Evolutionary conservation across 176 grass and related monocot species (phyloP).

Genomic region (Musa itinerans): DNA sequence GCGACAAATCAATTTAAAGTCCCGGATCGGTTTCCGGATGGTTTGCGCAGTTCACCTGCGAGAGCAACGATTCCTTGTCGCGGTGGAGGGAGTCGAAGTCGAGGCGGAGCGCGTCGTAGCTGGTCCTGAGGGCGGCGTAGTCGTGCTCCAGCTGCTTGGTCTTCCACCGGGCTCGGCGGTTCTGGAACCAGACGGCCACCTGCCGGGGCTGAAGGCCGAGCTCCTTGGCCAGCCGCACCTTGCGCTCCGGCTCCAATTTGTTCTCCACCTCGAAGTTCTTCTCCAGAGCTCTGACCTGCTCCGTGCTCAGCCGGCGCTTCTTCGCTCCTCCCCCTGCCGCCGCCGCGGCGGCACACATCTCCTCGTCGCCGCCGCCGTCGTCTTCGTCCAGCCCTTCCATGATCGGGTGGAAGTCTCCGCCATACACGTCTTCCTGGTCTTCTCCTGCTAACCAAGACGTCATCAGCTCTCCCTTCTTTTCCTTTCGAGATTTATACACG

Average conservation of each 20-base stretch:
- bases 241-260: constrained; percentile 85
- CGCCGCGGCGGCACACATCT: not conserved
- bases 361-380: not conserved
- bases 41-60: not conserved
- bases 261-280: constrained; percentile 72
- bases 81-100: constrained; percentile 38
- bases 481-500: too few relatives aligned
- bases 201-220: constrained; percentile 91
- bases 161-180: constrained; percentile 93
- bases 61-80: not conserved
- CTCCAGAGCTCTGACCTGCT: constrained; percentile 82
- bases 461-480: not conserved
- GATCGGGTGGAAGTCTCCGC: not conserved
- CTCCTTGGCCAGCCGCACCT: constrained; percentile 67
- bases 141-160: constrained; percentile 94
- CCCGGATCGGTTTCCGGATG: not conserved
- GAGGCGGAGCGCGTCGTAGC: constrained; percentile 49
- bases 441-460: not conserved
- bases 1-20: not conserved
- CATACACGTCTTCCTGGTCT: not conserved
- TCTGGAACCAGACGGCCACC: constrained; percentile 99
- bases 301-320: constrained; percentile 71
- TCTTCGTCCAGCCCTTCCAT: not conserved
- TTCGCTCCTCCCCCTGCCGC: constrained; percentile 13
- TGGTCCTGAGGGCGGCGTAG: constrained; percentile 40